These are phyloP conservation scores for Papilionanthe hybrid DNA, from an alignment of 116 monocot genomes.

Conservation along the genomic window DNA sequence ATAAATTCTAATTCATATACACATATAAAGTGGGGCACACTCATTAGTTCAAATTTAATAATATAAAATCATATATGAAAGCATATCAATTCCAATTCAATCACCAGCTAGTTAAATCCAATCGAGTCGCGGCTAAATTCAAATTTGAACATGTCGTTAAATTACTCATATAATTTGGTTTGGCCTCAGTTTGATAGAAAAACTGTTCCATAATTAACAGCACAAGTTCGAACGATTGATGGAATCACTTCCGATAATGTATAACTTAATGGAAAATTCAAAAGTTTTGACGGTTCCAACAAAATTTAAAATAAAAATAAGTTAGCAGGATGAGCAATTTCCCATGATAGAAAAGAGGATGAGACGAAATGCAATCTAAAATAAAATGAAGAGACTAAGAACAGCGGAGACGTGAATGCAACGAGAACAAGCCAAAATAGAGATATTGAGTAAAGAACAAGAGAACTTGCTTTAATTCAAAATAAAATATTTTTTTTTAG, in stretches of 20 bases:
- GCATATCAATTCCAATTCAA: too few species aligned
- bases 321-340: neutral
- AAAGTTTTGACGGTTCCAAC: neutral
- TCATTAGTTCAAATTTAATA: too few species aligned
- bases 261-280: neutral
- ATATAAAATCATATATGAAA: too few species aligned
- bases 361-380: neutral
- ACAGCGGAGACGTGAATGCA: neutral
- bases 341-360: neutral
- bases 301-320: neutral
- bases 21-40: too few species aligned
- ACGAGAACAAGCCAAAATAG: neutral
- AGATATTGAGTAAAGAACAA: neutral
- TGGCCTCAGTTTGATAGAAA: too few species aligned
- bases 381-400: neutral
- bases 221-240: neutral
- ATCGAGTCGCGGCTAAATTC: too few species aligned
- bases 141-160: too few species aligned
- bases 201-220: too few species aligned
- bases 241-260: neutral
- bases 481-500: neutral
- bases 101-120: too few species aligned
- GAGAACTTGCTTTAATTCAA: neutral
- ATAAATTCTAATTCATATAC: too few species aligned
- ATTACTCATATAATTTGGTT: too few species aligned